These are phyloP conservation scores for Ceratobasidium sp. DNA, from an alignment of 1,284 basidiomycete genomes.

Conservation along the genomic window DNA sequence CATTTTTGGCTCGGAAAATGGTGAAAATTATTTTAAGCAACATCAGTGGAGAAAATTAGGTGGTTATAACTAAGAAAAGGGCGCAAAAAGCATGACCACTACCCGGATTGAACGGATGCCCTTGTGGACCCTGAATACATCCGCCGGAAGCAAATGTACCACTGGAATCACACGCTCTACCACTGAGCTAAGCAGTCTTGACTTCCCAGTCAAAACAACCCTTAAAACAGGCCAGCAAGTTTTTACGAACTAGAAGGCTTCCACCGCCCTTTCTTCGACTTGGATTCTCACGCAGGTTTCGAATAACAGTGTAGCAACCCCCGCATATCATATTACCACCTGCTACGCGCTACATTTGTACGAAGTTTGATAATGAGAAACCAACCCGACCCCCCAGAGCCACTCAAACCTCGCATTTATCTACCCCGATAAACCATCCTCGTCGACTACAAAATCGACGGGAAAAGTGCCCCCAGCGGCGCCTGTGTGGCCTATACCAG, in stretches of 20 bases:
- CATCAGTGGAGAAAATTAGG: background rate
- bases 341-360: too few species aligned
- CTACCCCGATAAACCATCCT: conserved; percentile 36
- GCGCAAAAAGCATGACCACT: conserved; percentile 8
- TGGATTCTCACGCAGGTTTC: background rate
- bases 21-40: background rate
- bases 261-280: background rate
- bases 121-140: conserved; percentile 39
- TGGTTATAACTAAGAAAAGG: too few species aligned
- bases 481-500: conserved; percentile 28
- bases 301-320: too few species aligned
- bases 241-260: too few species aligned
- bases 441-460: conserved; percentile 14
- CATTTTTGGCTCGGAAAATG: too few species aligned
- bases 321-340: too few species aligned
- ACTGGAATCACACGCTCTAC: conserved; percentile 37
- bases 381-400: conserved; percentile 1
- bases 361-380: conserved; percentile 6
- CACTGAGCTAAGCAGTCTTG: conserved; percentile 35
- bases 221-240: too few species aligned
- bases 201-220: too few species aligned
- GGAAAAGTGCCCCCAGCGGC: conserved; percentile 25
- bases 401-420: conserved; percentile 27
- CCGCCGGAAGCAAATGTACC: background rate
- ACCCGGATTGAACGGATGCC: conserved; percentile 45